A percentile compares a stretch with the other conserved stretches of the same genome.
phyloP scores from a whole-genome alignment of 192 early-diverging fungal genomes.

The Coemansia asiatica region DNA sequence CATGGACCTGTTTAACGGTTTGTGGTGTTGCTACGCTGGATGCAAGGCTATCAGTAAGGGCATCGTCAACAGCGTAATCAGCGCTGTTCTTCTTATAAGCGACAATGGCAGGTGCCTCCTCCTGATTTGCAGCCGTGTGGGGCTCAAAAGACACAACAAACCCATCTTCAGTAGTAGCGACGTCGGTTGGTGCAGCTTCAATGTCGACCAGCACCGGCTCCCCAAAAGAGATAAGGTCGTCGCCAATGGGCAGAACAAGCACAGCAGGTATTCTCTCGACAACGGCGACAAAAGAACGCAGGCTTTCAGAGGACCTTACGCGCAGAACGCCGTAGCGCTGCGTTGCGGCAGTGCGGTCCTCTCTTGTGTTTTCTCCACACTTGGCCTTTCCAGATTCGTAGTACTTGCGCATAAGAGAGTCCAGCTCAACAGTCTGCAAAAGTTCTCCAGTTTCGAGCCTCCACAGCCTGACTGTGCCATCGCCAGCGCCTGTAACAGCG shows the following conservation, averaged over 20 bases:
- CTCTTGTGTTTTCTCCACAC: constrained; percentile 17
- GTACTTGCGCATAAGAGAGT: constrained; percentile 32
- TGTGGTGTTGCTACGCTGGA: constrained; percentile 16
- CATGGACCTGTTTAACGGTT: neutral
- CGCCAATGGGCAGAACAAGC: constrained; percentile 25
- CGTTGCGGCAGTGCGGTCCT: constrained; percentile 36
- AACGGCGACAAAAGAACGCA: constrained; percentile 25
- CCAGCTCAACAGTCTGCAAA: constrained; percentile 67
- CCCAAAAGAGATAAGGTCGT: constrained; percentile 10
- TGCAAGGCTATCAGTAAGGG: constrained; percentile 9
- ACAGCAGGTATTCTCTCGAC: constrained; percentile 43
- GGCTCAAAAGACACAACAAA: constrained; percentile 26
- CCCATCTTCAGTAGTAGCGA: constrained; percentile 21
- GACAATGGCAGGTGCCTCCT: neutral
- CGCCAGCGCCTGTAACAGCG: constrained; percentile 83
- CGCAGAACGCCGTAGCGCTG: constrained; percentile 47
- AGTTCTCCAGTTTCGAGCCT: constrained; percentile 62
- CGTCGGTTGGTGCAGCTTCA: constrained; percentile 28
- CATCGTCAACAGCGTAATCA: constrained; percentile 7
- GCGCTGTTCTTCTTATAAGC: constrained; percentile 4
- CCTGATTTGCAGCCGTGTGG: neutral
- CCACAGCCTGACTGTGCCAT: constrained; percentile 79
- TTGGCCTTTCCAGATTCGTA: constrained; percentile 29
- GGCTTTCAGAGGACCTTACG: constrained; percentile 24
- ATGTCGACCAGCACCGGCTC: constrained; percentile 25